A percentile compares a stretch with the other conserved stretches of the same genome.
Evolutionary conservation across 495 filamentous ascomycete genomes (phyloP).

Genomic region (Massariosphaeria phaeospora): DNA sequence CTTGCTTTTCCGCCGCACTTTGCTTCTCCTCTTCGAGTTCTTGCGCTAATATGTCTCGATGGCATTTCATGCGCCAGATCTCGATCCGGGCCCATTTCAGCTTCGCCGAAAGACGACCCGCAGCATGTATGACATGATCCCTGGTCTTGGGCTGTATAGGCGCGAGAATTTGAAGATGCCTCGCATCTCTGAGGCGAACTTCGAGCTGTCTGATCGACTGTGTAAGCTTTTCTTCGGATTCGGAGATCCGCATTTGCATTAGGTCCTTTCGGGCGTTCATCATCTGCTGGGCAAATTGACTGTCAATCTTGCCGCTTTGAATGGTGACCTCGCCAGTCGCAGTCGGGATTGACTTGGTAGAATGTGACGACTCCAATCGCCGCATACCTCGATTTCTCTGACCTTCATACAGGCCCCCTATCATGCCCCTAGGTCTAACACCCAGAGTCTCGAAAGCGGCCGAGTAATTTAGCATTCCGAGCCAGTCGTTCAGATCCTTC

Average conservation of each 20-base stretch:
- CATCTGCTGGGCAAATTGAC: slow-evolving; percentile 77
- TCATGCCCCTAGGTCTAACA: slow-evolving; percentile 82
- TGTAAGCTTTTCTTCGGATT: slow-evolving; percentile 75
- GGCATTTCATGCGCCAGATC: slow-evolving; percentile 86
- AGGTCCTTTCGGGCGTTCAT: slow-evolving; percentile 71
- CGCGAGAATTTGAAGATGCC: slow-evolving; percentile 82
- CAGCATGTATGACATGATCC: slow-evolving; percentile 78
- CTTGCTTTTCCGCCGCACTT: slow-evolving; percentile 19
- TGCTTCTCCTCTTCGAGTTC: slow-evolving; percentile 74
- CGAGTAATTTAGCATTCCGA: slow-evolving; percentile 93
- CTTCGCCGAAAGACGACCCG: slow-evolving; percentile 79
- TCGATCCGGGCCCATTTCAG: slow-evolving; percentile 90
- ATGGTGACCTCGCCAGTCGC: slow-evolving; percentile 66
- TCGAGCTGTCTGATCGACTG: slow-evolving; percentile 72
- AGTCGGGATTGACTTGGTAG: slow-evolving; percentile 56
- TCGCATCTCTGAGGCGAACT: slow-evolving; percentile 78
- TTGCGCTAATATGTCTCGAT: slow-evolving; percentile 77
- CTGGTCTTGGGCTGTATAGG: slow-evolving; percentile 82
- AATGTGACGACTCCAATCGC: slow-evolving; percentile 51
- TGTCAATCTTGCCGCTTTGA: slow-evolving; percentile 63
- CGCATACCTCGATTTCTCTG: slow-evolving; percentile 69
- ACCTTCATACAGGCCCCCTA: slow-evolving; percentile 80
- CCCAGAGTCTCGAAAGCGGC: slow-evolving; percentile 87
- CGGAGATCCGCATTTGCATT: slow-evolving; percentile 74
- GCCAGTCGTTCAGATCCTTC: slow-evolving; percentile 91